Evolutionary conservation across 179 eudicot species (phyloP).

Genomic region (Gypsophila paniculata): DNA sequence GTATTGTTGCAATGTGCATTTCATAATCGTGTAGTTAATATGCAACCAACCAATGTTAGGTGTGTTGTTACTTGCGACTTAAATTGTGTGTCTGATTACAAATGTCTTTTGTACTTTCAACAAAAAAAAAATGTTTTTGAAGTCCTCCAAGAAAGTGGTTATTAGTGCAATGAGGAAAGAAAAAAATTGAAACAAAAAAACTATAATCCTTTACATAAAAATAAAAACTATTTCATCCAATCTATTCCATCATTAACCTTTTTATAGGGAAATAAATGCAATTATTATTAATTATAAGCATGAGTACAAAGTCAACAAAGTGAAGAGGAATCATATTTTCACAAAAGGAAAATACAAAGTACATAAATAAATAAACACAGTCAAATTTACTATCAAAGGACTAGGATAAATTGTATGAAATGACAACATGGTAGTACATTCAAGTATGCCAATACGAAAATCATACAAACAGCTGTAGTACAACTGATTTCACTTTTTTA

Average conservation of each 20-base stretch:
- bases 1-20: constrained; percentile 15
- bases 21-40: constrained; percentile 11
- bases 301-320: not conserved
- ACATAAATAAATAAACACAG: not conserved
- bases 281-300: no score
- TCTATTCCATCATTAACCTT: no score
- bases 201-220: no score
- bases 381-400: constrained; percentile 1
- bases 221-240: no score
- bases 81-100: not conserved
- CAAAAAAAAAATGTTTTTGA: not conserved
- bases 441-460: no score
- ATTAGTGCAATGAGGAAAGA: no score
- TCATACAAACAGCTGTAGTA: no score
- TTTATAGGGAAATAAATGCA: no score
- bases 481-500: no score
- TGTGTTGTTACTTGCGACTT: not conserved
- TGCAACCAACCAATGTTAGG: not conserved
- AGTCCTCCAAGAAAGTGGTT: no score
- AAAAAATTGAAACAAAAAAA: no score
- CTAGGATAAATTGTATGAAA: constrained; percentile 1
- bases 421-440: constrained; percentile 10
- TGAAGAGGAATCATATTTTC: no score
- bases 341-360: not conserved
- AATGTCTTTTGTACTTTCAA: not conserved